Conservation (phyloP, 1,139 yeast species). For the Candida mesenterica region DNA sequence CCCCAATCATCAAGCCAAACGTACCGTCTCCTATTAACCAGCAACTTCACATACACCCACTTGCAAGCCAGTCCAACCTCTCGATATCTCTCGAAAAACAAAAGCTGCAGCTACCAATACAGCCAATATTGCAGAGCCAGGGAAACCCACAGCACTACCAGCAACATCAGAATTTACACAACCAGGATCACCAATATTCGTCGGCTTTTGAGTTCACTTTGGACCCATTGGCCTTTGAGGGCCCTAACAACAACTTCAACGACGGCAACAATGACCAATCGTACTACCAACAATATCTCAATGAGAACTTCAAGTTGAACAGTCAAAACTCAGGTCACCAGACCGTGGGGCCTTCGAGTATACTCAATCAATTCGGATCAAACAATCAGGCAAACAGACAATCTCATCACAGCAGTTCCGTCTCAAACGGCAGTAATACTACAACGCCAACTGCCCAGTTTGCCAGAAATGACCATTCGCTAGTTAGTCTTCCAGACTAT, state of each 20-base stretch:
- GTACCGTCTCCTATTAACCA: conserved; percentile 6
- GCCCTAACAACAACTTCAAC: conserved; percentile 25
- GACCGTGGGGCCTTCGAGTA: conserved; percentile 13
- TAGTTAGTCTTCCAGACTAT: conserved; percentile 26
- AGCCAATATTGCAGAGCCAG: background rate
- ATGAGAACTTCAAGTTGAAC: conserved; percentile 3
- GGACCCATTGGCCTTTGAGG: conserved; percentile 37
- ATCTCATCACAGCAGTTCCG: conserved; percentile 9
- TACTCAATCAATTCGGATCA: conserved; percentile 8
- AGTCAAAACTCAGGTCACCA: conserved; percentile 2
- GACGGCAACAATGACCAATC: conserved; percentile 8
- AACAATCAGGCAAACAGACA: background rate
- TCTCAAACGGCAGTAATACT: conserved; percentile 12
- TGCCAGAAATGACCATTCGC: conserved; percentile 21
- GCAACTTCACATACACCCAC: conserved; percentile 2
- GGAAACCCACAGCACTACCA: background rate
- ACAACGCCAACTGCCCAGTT: conserved; percentile 1
- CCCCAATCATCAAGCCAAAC: conserved; percentile 24
- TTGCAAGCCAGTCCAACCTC: conserved; percentile 16
- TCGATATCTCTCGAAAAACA: conserved; percentile 16
- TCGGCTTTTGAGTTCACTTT: conserved; percentile 28
- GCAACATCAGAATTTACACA: conserved; percentile 3
- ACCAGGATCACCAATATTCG: conserved; percentile 7
- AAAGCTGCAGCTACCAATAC: background rate
- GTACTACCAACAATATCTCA: conserved; percentile 8